phyloP scores from a whole-genome alignment of 768 basidiomycete species.

The Phaffia australis region DNA sequence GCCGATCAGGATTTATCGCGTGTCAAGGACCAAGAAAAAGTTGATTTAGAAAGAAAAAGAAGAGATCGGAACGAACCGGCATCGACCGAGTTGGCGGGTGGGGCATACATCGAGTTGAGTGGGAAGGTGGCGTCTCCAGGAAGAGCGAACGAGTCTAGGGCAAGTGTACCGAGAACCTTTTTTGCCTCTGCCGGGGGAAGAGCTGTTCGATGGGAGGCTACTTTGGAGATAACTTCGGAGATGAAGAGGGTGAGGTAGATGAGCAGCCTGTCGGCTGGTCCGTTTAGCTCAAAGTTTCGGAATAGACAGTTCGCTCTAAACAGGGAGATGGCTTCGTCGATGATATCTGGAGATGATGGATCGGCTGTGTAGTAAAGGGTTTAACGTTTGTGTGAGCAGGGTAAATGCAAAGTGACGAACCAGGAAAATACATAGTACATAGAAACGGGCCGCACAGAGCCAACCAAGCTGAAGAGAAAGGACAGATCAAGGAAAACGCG shows the following conservation, averaged over 20 bases:
- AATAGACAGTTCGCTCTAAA: conserved; percentile 99
- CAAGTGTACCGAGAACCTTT: conserved; percentile 78
- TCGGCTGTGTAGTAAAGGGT: conserved; percentile 49
- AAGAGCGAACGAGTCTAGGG: conserved; percentile 84
- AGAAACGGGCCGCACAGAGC: no score
- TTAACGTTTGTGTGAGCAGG: conserved; percentile 16
- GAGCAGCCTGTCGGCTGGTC: conserved; percentile 85
- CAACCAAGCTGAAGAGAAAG: no score
- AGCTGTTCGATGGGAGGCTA: conserved; percentile 57
- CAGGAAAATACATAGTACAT: no score
- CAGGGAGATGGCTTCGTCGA: conserved; percentile 90
- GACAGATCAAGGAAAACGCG: background rate
- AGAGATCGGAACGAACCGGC: conserved; percentile 49
- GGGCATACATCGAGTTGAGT: conserved; percentile 80
- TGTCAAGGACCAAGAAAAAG: background rate
- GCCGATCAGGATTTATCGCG: background rate
- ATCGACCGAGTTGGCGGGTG: conserved; percentile 63
- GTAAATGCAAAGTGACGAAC: no score
- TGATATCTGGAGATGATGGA: conserved; percentile 66
- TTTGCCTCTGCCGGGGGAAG: conserved; percentile 62
- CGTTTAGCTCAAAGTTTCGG: conserved; percentile 99
- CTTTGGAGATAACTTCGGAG: conserved; percentile 88
- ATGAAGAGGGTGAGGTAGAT: conserved; percentile 97
- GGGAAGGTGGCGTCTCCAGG: conserved; percentile 94
- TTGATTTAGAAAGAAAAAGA: background rate